These are phyloP conservation scores for Vanrija pseudolonga DNA, from an alignment of 1,284 basidiomycete species.

Conservation along the genomic window DNA sequence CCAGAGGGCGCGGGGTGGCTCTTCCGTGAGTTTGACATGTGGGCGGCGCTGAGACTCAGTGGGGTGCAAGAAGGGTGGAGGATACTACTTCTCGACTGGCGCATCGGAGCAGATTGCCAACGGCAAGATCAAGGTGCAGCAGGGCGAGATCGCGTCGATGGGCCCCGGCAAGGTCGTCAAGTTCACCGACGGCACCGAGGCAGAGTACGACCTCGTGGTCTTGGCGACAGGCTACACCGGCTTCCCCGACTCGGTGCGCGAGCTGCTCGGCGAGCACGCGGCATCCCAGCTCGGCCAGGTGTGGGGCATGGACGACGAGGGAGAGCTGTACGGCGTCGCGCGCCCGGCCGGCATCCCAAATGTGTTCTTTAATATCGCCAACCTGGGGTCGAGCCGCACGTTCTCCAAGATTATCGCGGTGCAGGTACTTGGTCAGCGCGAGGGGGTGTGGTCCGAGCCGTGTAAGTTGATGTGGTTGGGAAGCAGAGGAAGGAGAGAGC, in stretches of 20 bases:
- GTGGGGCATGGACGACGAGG: constrained; percentile 60
- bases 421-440: constrained; percentile 61
- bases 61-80: constrained; percentile 25
- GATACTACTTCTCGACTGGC: constrained; percentile 57
- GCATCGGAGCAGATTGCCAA: constrained; percentile 63
- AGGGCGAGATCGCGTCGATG: constrained; percentile 55
- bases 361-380: constrained; percentile 48
- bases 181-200: constrained; percentile 63
- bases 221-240: constrained; percentile 62
- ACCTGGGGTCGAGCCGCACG: constrained; percentile 57
- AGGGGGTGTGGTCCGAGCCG: constrained; percentile 53
- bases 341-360: constrained; percentile 54
- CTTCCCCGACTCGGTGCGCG: constrained; percentile 48
- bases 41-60: neutral
- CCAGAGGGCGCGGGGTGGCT: constrained; percentile 51
- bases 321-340: constrained; percentile 58
- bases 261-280: constrained; percentile 55
- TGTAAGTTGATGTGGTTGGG: constrained; percentile 6
- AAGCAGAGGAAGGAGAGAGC: constrained; percentile 3
- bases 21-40: neutral
- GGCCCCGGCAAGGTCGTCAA: constrained; percentile 54
- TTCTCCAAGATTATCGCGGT: constrained; percentile 60
- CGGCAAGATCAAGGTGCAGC: constrained; percentile 70
- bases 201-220: constrained; percentile 65
- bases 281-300: constrained; percentile 53